Evolutionary conservation across 129 eudicot genomes (phyloP), one percentile per base, ranked within the genome.

Genomic region (Solidago caesia): DNA sequence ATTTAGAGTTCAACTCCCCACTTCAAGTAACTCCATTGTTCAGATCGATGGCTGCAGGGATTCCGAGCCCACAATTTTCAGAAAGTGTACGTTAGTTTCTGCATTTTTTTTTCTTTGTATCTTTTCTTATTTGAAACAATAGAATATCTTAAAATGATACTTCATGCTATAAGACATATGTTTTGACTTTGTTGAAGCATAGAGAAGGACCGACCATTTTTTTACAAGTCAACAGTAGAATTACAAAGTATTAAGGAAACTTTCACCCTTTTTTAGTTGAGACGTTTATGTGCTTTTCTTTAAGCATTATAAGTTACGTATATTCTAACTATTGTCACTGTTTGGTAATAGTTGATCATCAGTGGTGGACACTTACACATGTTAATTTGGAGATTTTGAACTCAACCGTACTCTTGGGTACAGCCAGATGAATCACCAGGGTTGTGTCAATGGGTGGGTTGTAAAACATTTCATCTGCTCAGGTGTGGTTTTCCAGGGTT

Each of bases 41-140:
- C 78, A 79, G 84, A 79, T 79, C 99, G 12, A 74, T 95, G 87
- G 96, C 97, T 52, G 89, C 96, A 39, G 88, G 91, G 69, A 82
- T 95, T 77, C 99, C 99, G 16, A 91, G 93, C 80, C 99, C 99
- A 46, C 89, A 88, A 65, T 91, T 95, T 77, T 95, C 97, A 47
- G 97, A 91, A 85, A 95, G 99, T 84, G 99, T 94, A 84, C 88
- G 99, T 71, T 70, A 9, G 58, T 67, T 60, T 44, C 51, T 26
- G 3, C 71, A 41, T 26, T 60, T 72, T 45, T 9, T 47, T 67
- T 16, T 46, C 25, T 48, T 9, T 56, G 6, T 44, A 64, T 48
- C 41, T 52, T 66, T 47, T 42, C 55, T 27, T 14, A 52, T 57
- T 21, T 66, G 11, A 51, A 45, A 69, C 69, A 79, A 56, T 77